These are phyloP conservation scores for Oropetium thomaeum DNA, from an alignment of 176 grass and related monocot genomes.

Conservation along the genomic window DNA sequence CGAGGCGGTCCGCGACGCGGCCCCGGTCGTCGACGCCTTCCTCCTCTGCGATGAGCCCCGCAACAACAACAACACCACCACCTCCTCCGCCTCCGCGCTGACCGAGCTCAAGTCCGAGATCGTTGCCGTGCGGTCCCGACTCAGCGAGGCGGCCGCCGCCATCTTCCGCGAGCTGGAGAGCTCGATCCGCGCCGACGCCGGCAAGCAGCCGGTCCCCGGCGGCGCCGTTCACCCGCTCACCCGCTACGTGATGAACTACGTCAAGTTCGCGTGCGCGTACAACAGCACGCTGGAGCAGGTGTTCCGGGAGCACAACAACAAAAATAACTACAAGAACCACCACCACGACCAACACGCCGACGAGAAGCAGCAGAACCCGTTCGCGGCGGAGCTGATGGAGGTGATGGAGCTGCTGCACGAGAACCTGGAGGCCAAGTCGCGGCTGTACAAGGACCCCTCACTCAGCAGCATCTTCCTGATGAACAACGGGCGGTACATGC, in stretches of 20 bases:
- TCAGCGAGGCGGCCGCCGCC: conserved; percentile 57
- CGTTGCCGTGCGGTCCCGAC: conserved; percentile 29
- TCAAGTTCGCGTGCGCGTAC: conserved; percentile 85
- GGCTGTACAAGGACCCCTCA: conserved; percentile 69
- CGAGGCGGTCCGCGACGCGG: conserved; percentile 62
- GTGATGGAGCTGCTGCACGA: conserved; percentile 74
- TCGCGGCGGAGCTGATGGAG: conserved; percentile 63
- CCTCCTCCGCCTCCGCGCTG: conserved; percentile 5
- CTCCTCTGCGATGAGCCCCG: conserved; percentile 28
- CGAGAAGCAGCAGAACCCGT: conserved; percentile 38
- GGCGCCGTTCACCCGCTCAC: conserved; percentile 93
- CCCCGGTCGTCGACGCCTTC: conserved; percentile 50
- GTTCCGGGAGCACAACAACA: conserved; percentile 57
- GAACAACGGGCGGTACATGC: conserved; percentile 96
- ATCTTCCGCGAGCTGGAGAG: conserved; percentile 91
- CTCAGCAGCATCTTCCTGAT: conserved; percentile 85
- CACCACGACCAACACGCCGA: not conserved
- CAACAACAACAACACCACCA: not conserved
- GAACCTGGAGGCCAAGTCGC: conserved; percentile 73
- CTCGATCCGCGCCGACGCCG: conserved; percentile 71
- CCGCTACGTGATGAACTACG: conserved; percentile 96
- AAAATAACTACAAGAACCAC: too few relatives aligned
- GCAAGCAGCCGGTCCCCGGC: conserved; percentile 61
- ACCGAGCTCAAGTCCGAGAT: conserved; percentile 60
- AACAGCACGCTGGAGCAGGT: conserved; percentile 86